These are phyloP conservation scores for Chondrostereum purpureum DNA, from an alignment of 1,284 basidiomycete genomes.

Conservation along the genomic window DNA sequence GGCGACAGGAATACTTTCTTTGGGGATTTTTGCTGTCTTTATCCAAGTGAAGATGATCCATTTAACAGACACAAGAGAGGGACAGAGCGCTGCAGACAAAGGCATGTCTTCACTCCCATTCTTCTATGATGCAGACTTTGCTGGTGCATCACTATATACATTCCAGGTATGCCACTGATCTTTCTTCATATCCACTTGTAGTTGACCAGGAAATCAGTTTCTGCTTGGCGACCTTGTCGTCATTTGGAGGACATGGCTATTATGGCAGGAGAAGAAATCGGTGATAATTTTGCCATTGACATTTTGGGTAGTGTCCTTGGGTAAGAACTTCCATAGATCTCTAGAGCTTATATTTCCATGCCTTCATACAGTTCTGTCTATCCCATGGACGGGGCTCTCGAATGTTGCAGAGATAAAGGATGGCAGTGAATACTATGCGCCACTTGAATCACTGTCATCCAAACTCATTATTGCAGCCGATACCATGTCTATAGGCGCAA, in stretches of 20 bases:
- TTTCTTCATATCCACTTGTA: not conserved
- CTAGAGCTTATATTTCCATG: not conserved
- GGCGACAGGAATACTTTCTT: slow-evolving; percentile 2
- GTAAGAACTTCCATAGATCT: not conserved
- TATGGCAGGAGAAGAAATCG: not conserved
- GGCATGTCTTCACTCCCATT: not conserved
- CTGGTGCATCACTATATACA: slow-evolving; percentile 2
- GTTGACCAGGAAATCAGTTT: not conserved
- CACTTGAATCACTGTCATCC: not conserved
- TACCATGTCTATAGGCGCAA: slow-evolving; percentile 1
- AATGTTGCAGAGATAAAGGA: not conserved
- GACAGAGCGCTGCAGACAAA: slow-evolving; percentile 2
- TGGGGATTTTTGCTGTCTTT: slow-evolving; percentile 1
- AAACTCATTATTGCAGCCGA: not conserved
- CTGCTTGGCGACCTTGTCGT: slow-evolving; percentile 4
- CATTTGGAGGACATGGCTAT: slow-evolving; percentile 6
- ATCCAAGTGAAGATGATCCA: slow-evolving; percentile 2
- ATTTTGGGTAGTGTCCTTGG: slow-evolving; percentile 4
- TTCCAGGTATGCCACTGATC: not conserved
- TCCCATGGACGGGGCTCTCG: not conserved
- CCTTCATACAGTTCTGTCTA: not conserved
- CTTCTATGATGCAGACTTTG: slow-evolving; percentile 4
- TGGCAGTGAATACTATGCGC: slow-evolving; percentile 2
- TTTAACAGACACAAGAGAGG: not conserved
- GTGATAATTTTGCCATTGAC: slow-evolving; percentile 1